Base-by-base conservation (phyloP, 2,329 filamentous ascomycete species). In the Botryotinia convoluta region DNA sequence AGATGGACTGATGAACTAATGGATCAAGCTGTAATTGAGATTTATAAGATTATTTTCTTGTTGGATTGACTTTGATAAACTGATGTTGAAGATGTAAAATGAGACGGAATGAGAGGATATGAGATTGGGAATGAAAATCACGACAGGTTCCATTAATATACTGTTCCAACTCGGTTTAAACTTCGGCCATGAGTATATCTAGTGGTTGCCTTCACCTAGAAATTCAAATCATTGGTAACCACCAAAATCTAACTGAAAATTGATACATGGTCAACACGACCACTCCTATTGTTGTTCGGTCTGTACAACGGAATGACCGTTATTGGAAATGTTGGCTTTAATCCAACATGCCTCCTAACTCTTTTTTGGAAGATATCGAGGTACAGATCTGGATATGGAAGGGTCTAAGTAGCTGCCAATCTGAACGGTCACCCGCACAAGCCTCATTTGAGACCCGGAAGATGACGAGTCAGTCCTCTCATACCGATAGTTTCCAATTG, bases 201-300 rank as follows among this genome's bases (percentile, higher is more conserved):
- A n/a, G n/a, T n/a, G n/a, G n/a, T n/a, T n/a, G n/a, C n/a, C n/a
- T n/a, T 32, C 54, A 57, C 7, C 54, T 9, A 32, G 9, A 3
- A 57, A 2, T 51, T 51, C 48, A n/a, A 26, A n/a, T 51, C 0
- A 4, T 51, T 2, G 5, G 12, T 51, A 14, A 26, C 22, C 22
- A 10, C 48, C 22, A 14, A 51, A 51, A 14, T n/a, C 48, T n/a
- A 14, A n/a, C n/a, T n/a, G n/a, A n/a, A n/a, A n/a, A n/a, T n/a
- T n/a, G n/a, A 6, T 6, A n/a, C 5, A 10, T 51, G 48, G 48
- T 51, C 48, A 51, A 14, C 10, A 14, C 6, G 26, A n/a, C 48
- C 22, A 8, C 22, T 1, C 10, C 10, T n/a, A n/a, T n/a, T 4
- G 12, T n/a, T n/a, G 1, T 14, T n/a, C 22, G 4, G 22, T n/a